These are phyloP conservation scores for Globisporangium paddicum DNA, from an alignment of 352 stramenopile genomes.

Conservation along the genomic window DNA sequence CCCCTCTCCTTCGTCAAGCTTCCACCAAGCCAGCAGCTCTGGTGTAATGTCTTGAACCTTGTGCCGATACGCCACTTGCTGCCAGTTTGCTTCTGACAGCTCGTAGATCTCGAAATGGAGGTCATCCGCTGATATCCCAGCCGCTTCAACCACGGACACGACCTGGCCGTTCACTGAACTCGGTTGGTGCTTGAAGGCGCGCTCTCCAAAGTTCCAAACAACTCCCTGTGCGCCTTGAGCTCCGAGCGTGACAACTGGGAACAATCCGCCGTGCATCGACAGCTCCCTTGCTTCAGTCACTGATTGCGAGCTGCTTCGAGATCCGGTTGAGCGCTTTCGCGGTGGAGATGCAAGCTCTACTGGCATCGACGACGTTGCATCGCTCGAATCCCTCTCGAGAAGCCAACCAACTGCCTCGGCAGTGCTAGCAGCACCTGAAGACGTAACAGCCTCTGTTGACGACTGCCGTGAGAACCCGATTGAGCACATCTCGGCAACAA, in stretches of 20 bases:
- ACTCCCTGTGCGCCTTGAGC: slow-evolving; percentile 53
- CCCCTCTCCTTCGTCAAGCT: slow-evolving; percentile 47
- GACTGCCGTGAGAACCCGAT: slow-evolving; percentile 41
- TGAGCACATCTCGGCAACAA: slow-evolving; percentile 47
- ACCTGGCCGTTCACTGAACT: slow-evolving; percentile 9
- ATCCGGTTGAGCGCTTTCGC: slow-evolving; percentile 3
- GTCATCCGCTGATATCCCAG: slow-evolving; percentile 18
- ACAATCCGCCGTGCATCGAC: slow-evolving; percentile 2
- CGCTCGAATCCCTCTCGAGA: slow-evolving; percentile 16
- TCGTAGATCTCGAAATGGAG: slow-evolving; percentile 62
- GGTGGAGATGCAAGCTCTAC: neutral
- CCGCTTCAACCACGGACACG: slow-evolving; percentile 31
- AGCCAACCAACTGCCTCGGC: slow-evolving; percentile 37
- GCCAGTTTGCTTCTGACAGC: slow-evolving; percentile 39
- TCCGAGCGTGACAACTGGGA: slow-evolving; percentile 37
- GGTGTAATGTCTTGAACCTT: slow-evolving; percentile 51
- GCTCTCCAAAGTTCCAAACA: slow-evolving; percentile 71
- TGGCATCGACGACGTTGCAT: neutral
- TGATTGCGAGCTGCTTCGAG: slow-evolving; percentile 12
- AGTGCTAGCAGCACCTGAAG: slow-evolving; percentile 19
- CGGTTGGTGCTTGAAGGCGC: slow-evolving; percentile 45
- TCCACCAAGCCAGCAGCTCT: slow-evolving; percentile 54
- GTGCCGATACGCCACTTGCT: slow-evolving; percentile 55
- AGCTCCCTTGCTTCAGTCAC: neutral
- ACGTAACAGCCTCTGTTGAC: slow-evolving; percentile 33